Evolutionary conservation across 2,329 filamentous ascomycete genomes (phyloP).

Genomic region (Fusarium sp.): DNA sequence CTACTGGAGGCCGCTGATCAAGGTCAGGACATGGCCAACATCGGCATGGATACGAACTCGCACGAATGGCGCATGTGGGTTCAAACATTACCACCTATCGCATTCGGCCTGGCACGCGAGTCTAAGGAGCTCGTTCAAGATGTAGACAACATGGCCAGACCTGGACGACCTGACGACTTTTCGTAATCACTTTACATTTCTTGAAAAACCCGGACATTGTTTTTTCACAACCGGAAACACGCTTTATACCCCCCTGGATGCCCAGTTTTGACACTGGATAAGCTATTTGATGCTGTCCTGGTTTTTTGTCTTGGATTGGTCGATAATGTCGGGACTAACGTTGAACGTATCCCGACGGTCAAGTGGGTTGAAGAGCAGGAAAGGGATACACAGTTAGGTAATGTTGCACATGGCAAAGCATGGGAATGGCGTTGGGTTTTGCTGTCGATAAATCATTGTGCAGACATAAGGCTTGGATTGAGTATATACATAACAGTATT

Average conservation of each 20-base stretch:
- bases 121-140: constrained; percentile 76
- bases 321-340: constrained; percentile 21
- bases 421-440: constrained; percentile 48
- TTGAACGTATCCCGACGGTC: constrained; percentile 30
- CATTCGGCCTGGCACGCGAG: constrained; percentile 87
- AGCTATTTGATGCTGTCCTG: constrained; percentile 24
- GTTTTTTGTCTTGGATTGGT: constrained; percentile 37
- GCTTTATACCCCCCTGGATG: constrained; percentile 42
- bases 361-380: constrained; percentile 27
- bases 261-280: constrained; percentile 35
- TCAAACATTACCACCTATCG: constrained; percentile 81
- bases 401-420: constrained; percentile 45
- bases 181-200: constrained; percentile 53
- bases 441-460: constrained; percentile 41
- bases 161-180: constrained; percentile 60
- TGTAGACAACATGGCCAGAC: constrained; percentile 55
- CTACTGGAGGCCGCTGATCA: constrained; percentile 74
- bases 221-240: constrained; percentile 22
- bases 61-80: constrained; percentile 74
- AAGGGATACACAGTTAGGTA: constrained; percentile 44
- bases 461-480: constrained; percentile 27
- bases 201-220: constrained; percentile 22
- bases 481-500: constrained; percentile 30
- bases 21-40: constrained; percentile 69
- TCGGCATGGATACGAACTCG: constrained; percentile 62